Evolutionary conservation across 352 stramenopile species (phyloP).

Genomic region (Ophiocytium majus): DNA sequence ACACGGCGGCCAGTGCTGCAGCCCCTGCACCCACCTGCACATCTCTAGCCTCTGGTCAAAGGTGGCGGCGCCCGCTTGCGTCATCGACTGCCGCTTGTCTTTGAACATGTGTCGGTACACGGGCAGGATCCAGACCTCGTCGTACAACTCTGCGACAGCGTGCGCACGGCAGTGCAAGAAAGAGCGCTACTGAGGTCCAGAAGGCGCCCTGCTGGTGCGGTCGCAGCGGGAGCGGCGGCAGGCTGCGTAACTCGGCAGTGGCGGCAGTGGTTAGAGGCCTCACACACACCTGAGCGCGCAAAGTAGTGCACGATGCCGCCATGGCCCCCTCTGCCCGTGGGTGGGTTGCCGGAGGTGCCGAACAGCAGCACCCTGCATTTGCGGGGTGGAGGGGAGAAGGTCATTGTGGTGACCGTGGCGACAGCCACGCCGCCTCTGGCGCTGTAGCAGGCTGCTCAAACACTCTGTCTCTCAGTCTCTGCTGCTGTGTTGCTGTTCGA

Average conservation of each 20-base stretch:
- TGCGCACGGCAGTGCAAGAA: not conserved
- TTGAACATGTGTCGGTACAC: conserved; percentile 53
- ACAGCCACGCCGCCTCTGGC: too few species aligned
- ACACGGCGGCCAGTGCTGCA: too few species aligned
- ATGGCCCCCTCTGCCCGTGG: conserved; percentile 42
- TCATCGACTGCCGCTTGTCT: conserved; percentile 34
- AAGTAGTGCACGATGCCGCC: conserved; percentile 52
- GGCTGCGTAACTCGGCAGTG: too few species aligned
- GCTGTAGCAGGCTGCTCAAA: too few species aligned
- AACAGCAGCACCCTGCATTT: conserved; percentile 43
- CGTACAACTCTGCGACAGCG: conserved; percentile 28
- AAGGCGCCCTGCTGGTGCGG: too few species aligned
- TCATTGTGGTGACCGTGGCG: too few species aligned
- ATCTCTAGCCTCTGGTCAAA: conserved; percentile 52
- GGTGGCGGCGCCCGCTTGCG: conserved; percentile 27
- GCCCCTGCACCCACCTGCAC: conserved; percentile 44
- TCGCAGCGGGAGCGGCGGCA: too few species aligned
- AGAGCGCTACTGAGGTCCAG: too few species aligned
- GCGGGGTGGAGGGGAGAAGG: too few species aligned
- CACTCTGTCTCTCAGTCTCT: too few species aligned
- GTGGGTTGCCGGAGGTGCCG: conserved; percentile 49
- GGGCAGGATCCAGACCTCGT: conserved; percentile 46
- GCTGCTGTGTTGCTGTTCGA: too few species aligned
- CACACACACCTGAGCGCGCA: conserved; percentile 29
- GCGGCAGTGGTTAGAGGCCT: too few species aligned